Evolutionary conservation across 2,329 filamentous ascomycete genomes (phyloP), one percentile per base, ranked within the genome.

Genomic region (Geosmithia flava): DNA sequence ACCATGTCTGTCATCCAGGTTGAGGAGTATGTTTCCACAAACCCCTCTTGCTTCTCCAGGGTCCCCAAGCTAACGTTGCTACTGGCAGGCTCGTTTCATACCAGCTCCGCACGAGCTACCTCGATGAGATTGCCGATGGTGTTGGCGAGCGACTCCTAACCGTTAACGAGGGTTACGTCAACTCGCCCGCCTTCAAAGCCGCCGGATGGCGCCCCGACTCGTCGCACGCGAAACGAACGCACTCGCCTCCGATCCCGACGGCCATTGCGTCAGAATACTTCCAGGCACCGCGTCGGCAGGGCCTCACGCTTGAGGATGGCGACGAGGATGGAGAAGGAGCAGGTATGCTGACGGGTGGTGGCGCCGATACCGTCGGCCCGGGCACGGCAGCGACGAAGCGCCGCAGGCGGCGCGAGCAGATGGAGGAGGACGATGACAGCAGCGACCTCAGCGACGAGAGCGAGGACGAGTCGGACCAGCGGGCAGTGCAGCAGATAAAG

Each of bases 401-500:
- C 53, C 76, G 84, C 53, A 66, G 77, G 52, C 72, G 79, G 47
- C 70, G 83, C 51, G 84, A 90, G 63, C 83, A 87, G 62, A 78
- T 87, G 68, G 85, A 89, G 55, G 87, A 93, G 57, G 87, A 93
- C 56, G 85, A 89, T 50, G 87, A 91, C 59, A 93, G 87, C 63
- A 90, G 85, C 58, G 87, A 91, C 56, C 68, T 91, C 48, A 89
- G 83, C 60, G 87, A 93, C 57, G 85, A 91, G 55, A 91, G 85
- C 56, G 87, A 93, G 46, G 85, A 90, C 20, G 85, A 89, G 47
- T 72, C 77, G 1, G 83, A 87, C 49, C 75, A 81, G 52, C 82
- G 87, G 48, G 84, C 86, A 43, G 84, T 85, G 2, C 87, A 94
- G 61, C 87, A 94, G 62, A 95, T 97, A 62, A 90, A 91, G 60